phyloP scores from a whole-genome alignment of 108 stramenopile genomes.

The Chaetoceros muelleri region DNA sequence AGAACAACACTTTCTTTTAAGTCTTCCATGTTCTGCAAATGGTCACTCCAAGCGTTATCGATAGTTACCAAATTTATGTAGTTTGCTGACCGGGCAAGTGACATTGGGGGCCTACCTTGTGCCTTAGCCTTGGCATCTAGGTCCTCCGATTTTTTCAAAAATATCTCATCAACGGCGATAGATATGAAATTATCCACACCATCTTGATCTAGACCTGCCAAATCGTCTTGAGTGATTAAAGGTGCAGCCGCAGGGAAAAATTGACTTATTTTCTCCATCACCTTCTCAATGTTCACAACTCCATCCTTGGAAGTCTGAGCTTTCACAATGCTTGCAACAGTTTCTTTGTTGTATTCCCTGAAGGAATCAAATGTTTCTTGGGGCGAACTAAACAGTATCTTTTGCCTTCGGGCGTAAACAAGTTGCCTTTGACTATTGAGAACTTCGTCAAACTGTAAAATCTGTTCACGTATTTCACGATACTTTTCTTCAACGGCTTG shows the following conservation, averaged over 20 bases:
- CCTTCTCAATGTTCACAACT: conserved; percentile 48
- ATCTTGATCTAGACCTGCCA: conserved; percentile 39
- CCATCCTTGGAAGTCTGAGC: conserved; percentile 52
- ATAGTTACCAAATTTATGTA: conserved; percentile 79
- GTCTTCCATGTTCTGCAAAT: conserved; percentile 78
- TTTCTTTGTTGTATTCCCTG: conserved; percentile 51
- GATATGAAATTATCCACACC: conserved; percentile 31
- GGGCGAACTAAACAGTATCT: conserved; percentile 41
- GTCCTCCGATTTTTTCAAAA: conserved; percentile 45
- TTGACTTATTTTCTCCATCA: conserved; percentile 65
- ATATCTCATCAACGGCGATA: conserved; percentile 63
- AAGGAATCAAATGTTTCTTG: conserved; percentile 47
- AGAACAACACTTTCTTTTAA: conserved; percentile 76
- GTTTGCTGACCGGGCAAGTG: conserved; percentile 72
- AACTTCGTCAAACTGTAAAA: conserved; percentile 78
- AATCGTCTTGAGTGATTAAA: conserved; percentile 29
- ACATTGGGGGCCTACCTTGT: conserved; percentile 42
- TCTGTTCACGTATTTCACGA: conserved; percentile 69
- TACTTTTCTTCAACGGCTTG: conserved; percentile 79
- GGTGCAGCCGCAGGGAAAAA: conserved; percentile 70
- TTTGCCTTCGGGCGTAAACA: conserved; percentile 55
- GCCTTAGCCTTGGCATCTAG: conserved; percentile 43
- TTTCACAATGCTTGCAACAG: conserved; percentile 65
- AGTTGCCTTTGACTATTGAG: conserved; percentile 67
- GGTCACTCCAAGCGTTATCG: conserved; percentile 89